Percentiles rank a stretch among this genome's conserved stretches.
These are phyloP conservation scores for Lobosporangium transversale DNA, from an alignment of 192 early-diverging fungal genomes.

Conservation along the genomic window DNA sequence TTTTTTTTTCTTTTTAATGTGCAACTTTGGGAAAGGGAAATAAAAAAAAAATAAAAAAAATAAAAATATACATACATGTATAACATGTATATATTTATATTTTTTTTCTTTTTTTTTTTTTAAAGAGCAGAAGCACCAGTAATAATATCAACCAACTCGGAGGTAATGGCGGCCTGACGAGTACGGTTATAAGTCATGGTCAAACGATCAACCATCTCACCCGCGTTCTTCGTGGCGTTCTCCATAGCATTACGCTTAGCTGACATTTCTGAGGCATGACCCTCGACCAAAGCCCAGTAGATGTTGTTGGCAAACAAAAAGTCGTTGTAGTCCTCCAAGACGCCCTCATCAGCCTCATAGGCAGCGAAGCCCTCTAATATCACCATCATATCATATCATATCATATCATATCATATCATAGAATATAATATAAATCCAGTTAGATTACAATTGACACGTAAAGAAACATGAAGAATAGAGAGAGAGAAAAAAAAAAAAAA, in stretches of 20 bases:
- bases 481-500: neutral
- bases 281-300: conserved; percentile 97
- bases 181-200: conserved; percentile 97
- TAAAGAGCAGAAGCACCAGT: conserved; percentile 94
- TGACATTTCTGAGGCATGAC: conserved; percentile 95
- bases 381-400: too few species aligned
- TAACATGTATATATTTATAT: too few species aligned
- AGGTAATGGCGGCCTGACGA: conserved; percentile 98
- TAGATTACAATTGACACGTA: too few species aligned
- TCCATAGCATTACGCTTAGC: conserved; percentile 99
- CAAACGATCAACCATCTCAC: conserved; percentile 96
- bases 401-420: too few species aligned
- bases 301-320: conserved; percentile 94
- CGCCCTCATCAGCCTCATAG: conserved; percentile 92
- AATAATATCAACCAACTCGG: conserved; percentile 98
- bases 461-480: neutral
- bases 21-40: too few species aligned
- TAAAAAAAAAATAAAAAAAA: too few species aligned
- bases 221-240: conserved; percentile 99
- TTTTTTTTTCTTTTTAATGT: too few species aligned
- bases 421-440: too few species aligned
- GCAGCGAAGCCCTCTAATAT: conserved; percentile 78
- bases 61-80: too few species aligned
- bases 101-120: too few species aligned
- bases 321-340: conserved; percentile 89